Base-by-base conservation (phyloP, 2,329 filamentous ascomycete species). In the Botrytis fabae region DNA sequence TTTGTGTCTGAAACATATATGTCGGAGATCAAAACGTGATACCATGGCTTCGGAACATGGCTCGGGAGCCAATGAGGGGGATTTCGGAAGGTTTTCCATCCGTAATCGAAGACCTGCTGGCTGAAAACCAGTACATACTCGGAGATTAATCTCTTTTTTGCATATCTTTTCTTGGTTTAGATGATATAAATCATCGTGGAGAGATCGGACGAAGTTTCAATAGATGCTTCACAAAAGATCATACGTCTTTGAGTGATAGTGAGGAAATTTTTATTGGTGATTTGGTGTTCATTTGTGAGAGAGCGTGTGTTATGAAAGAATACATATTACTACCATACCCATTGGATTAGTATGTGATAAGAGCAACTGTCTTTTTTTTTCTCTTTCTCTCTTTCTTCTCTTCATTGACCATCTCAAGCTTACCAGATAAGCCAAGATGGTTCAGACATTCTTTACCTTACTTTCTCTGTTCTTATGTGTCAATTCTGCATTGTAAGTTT, bases 1-100 rank as follows among this genome's bases (percentile, higher is more conserved):
- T 32, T 9, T n/a, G 65, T 57, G 65, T 57, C 54, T 12, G 35
- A 32, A 68, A 68, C 65, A 57, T 42, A 8, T 57, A 7, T 68
- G 28, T 68, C 48, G 48, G 48, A 68, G 25, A 25, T 57, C 65
- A 42, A 10, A 48, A 68, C 65, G 38, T 57, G 65, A 68, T 68
- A 68, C 1, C 40, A 25, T 57, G 18, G 48, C 54, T 68, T 42
- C n/a, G 40, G 48, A 68, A 22, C 48, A 57, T 68, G 5, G 9
- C 10, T 12, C 16, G 6, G 35, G 35, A 16, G 35, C 65, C 48
- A 68, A 68, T 57, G 2, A 38, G 22, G 35, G 28, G 1, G 4
- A 25, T 54, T 54, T 42, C n/a, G 10, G n/a, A 14, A 16, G 9
- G 2, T 1, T 9, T 38, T 42, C 2, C 9, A 42, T 68, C 65